phyloP scores from a whole-genome alignment of 768 basidiomycete species.

The Astraeus odoratus region DNA sequence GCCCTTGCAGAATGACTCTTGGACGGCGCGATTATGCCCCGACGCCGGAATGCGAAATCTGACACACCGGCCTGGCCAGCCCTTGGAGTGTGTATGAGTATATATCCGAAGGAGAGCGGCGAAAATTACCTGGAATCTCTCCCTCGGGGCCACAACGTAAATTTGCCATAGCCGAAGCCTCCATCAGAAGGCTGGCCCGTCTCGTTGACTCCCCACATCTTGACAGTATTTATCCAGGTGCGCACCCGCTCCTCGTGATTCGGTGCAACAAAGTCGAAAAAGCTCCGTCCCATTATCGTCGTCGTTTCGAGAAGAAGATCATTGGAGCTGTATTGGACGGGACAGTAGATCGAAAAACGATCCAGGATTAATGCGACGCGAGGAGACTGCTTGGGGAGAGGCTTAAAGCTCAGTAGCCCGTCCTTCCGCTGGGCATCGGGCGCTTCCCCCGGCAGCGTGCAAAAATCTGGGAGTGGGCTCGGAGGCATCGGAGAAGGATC shows the following conservation, averaged over 20 bases:
- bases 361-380: conserved; percentile 79
- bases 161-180: conserved; percentile 78
- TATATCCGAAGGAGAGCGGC: background rate
- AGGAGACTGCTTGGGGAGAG: conserved; percentile 61
- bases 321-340: conserved; percentile 68
- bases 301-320: conserved; percentile 56
- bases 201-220: conserved; percentile 82
- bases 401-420: conserved; percentile 43
- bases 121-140: conserved; percentile 47
- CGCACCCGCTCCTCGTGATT: conserved; percentile 62
- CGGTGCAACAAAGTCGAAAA: conserved; percentile 68
- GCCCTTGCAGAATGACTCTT: conserved; percentile 13
- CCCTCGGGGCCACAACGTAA: conserved; percentile 48
- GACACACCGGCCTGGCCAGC: no score
- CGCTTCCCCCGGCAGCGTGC: conserved; percentile 10
- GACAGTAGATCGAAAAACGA: conserved; percentile 62
- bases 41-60: conserved; percentile 30
- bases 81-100: conserved; percentile 12
- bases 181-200: conserved; percentile 78
- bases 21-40: conserved; percentile 15
- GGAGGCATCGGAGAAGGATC: conserved; percentile 61
- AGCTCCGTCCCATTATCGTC: conserved; percentile 54
- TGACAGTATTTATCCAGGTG: conserved; percentile 70
- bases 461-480: conserved; percentile 32
- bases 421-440: conserved; percentile 5